phyloP scores from a whole-genome alignment of 805 yeast genomes.

The Spathaspora gorwiae region DNA sequence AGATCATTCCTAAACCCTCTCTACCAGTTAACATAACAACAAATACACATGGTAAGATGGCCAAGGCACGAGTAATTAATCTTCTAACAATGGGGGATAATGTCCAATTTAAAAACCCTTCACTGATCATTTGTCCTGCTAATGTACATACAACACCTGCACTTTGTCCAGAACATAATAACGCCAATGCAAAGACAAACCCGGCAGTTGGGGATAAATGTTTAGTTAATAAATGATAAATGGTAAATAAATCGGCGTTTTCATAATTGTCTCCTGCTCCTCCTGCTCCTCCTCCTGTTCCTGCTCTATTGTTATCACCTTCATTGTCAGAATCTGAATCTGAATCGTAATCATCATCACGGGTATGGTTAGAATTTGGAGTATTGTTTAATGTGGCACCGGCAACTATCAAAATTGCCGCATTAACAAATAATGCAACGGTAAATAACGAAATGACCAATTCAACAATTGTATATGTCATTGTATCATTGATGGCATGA shows the following conservation, averaged over 20 bases:
- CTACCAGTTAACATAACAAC: constrained; percentile 74
- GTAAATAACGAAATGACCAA: constrained; percentile 75
- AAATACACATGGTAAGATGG: constrained; percentile 77
- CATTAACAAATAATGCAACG: constrained; percentile 88
- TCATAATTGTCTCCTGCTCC: constrained; percentile 16
- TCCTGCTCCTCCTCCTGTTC: background rate
- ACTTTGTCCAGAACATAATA: constrained; percentile 87
- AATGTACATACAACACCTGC: constrained; percentile 93
- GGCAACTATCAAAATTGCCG: constrained; percentile 86
- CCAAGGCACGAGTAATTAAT: constrained; percentile 73
- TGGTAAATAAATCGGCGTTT: constrained; percentile 74
- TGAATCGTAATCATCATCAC: constrained; percentile 9
- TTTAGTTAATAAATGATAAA: constrained; percentile 63
- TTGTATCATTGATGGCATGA: constrained; percentile 73
- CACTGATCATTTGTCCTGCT: constrained; percentile 91
- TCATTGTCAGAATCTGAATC: constrained; percentile 10
- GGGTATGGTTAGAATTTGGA: constrained; percentile 5
- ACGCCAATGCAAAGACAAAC: constrained; percentile 80
- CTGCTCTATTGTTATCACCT: constrained; percentile 12
- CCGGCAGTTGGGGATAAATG: constrained; percentile 86
- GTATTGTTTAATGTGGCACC: constrained; percentile 69
- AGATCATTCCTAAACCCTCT: constrained; percentile 68
- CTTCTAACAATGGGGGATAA: constrained; percentile 80
- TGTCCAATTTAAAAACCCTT: constrained; percentile 79
- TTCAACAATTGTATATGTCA: constrained; percentile 79